Evolutionary conservation across 148 eudicot species (phyloP), one percentile per base, ranked within the genome.

Genomic region (Dianthus caryophyllus): DNA sequence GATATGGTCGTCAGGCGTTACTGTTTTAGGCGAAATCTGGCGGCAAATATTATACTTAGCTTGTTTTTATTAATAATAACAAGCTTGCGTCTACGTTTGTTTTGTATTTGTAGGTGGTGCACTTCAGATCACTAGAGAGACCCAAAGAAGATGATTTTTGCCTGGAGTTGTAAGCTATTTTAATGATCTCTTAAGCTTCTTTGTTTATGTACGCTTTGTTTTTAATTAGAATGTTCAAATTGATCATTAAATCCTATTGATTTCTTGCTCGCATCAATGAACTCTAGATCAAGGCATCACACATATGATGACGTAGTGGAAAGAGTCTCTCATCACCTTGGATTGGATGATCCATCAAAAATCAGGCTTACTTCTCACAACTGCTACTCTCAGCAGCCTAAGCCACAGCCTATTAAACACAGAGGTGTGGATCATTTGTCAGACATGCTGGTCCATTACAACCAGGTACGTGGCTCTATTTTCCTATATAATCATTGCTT

Each of bases 311-410:
- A 92, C 80, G 96, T 92, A 30, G 94, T 92, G 67, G 96, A 92
- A 75, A 80, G 74, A 74, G 80, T 92, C 11, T 93, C 98, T 55
- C 86, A 69, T 55, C 86, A 85, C 54, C 90, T 92, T 81, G 84
- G 81, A 67, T 73, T 92, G 89, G 87, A 84, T 57, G 98, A 92
- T 78, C 86, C 98, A 61, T 87, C 96, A 1, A 92, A 92, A 77
- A 82, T 92, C 50, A 87, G 98, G 77, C 94, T 92, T 77, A 89
- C 98, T 51, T 78, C 98, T 75, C 98, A 92, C 75, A 92, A 92
- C 69, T 92, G 96, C 70, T 92, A 92, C 80, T 87, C 96, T 56
- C 96, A 92, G 77, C 98, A 89, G 70, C 98, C 98, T 53, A 92
- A 92, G 66, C 98, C 98, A 41, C 98, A 92, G 71, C 98, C 94